phyloP scores from a whole-genome alignment of 2,329 filamentous ascomycete species.

The Clathrospora elynae region DNA sequence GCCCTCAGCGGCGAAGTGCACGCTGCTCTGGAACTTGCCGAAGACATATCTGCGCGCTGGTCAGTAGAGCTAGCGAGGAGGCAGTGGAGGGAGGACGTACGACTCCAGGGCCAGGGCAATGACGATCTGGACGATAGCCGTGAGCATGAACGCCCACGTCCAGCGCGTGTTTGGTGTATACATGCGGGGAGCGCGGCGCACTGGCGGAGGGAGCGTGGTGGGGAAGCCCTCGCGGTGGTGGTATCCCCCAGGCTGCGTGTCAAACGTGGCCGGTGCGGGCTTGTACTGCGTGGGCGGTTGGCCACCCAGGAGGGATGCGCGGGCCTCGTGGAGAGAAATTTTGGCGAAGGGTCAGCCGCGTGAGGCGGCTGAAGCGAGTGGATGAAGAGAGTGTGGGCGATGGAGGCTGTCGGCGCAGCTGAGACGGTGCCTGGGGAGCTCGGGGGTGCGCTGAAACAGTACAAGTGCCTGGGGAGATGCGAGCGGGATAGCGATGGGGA shows the following conservation, averaged over 20 bases:
- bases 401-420: conserved; percentile 29
- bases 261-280: conserved; percentile 52
- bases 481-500: background rate
- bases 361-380: conserved; percentile 39
- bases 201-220: conserved; percentile 50
- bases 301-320: conserved; percentile 64
- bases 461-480: conserved; percentile 18
- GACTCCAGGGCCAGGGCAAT: conserved; percentile 84
- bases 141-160: conserved; percentile 83
- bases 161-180: conserved; percentile 83
- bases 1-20: conserved; percentile 50
- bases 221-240: conserved; percentile 48
- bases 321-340: conserved; percentile 62
- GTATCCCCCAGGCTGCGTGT: conserved; percentile 57
- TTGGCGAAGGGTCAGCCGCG: conserved; percentile 51
- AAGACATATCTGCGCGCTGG: conserved; percentile 75
- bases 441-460: conserved; percentile 26
- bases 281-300: conserved; percentile 51
- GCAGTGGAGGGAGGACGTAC: conserved; percentile 60
- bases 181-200: conserved; percentile 54
- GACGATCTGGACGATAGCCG: conserved; percentile 75
- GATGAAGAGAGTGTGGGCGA: conserved; percentile 22
- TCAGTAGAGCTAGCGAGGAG: conserved; percentile 13
- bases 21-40: conserved; percentile 74
- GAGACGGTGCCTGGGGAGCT: conserved; percentile 31